phyloP scores from a whole-genome alignment of 2,329 filamentous ascomycete genomes.

The Xylaria polymorpha region DNA sequence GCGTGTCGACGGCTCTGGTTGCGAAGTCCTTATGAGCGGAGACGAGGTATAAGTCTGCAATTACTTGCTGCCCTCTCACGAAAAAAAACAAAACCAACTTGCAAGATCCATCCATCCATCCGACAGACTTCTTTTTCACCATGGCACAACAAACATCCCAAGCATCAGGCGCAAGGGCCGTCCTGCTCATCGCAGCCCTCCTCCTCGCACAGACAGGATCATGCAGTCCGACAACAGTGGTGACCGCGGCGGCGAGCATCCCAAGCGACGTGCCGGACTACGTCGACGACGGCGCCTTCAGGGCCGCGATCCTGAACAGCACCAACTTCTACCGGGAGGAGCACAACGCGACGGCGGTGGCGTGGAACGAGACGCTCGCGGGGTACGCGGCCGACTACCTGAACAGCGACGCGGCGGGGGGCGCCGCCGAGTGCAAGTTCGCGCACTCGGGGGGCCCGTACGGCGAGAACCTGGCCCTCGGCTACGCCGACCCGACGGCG shows the following conservation, averaged over 20 bases:
- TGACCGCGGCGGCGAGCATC: conserved; percentile 44
- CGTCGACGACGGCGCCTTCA: conserved; percentile 54
- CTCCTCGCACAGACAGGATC: conserved; percentile 21
- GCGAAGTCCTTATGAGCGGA: too few relatives aligned
- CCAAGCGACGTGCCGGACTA: conserved; percentile 50
- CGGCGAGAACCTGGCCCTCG: conserved; percentile 80
- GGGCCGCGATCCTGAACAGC: conserved; percentile 68
- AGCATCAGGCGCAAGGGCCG: background rate
- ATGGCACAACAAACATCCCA: conserved; percentile 14
- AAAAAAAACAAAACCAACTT: background rate
- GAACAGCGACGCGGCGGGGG: conserved; percentile 47
- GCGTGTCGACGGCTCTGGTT: background rate
- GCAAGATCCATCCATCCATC: too few relatives aligned
- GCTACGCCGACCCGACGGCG: conserved; percentile 68
- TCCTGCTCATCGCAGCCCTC: conserved; percentile 6
- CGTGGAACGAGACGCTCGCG: conserved; percentile 73
- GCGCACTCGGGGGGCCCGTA: conserved; percentile 70
- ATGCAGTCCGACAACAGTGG: conserved; percentile 31
- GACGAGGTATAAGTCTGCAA: too few relatives aligned
- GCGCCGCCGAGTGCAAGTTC: conserved; percentile 30
- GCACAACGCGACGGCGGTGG: conserved; percentile 69
- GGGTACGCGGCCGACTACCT: conserved; percentile 65
- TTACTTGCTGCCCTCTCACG: background rate
- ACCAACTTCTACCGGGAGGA: conserved; percentile 74
- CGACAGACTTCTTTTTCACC: too few relatives aligned